A percentile compares a stretch with the other conserved stretches of the same genome.
These are phyloP conservation scores for Oidium heveae DNA, from an alignment of 2,329 filamentous ascomycete genomes.

Conservation along the genomic window DNA sequence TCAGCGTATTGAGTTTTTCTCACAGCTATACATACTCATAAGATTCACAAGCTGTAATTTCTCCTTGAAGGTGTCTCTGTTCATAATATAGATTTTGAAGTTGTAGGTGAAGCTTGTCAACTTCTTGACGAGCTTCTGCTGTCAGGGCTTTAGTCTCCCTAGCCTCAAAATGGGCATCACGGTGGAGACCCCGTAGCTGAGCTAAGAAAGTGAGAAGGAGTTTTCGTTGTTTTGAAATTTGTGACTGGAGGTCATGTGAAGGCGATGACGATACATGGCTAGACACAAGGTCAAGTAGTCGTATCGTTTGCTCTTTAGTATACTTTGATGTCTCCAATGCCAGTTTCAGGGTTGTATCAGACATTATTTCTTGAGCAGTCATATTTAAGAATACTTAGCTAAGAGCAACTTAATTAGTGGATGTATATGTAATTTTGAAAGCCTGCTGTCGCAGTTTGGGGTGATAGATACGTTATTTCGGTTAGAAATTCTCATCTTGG, in stretches of 20 bases:
- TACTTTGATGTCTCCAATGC: conserved; percentile 50
- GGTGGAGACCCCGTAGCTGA: conserved; percentile 59
- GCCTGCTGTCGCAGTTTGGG: too few relatives aligned
- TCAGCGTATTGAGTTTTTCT: too few relatives aligned
- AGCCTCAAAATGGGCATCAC: conserved; percentile 54
- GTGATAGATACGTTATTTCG: too few relatives aligned
- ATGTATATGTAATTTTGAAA: too few relatives aligned
- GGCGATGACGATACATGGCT: conserved; percentile 20
- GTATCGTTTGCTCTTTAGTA: conserved; percentile 45
- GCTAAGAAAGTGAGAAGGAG: conserved; percentile 54
- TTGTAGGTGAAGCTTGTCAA: conserved; percentile 75
- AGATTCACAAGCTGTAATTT: conserved; percentile 73
- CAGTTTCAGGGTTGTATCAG: conserved; percentile 36
- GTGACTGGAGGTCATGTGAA: conserved; percentile 24
- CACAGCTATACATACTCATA: conserved; percentile 44
- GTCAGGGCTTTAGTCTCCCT: conserved; percentile 71
- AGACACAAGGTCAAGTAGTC: conserved; percentile 37
- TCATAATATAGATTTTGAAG: conserved; percentile 95
- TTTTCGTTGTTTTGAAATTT: conserved; percentile 54
- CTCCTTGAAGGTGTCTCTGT: conserved; percentile 67
- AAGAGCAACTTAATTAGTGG: too few relatives aligned
- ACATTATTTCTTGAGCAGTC: conserved; percentile 32
- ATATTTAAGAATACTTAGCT: conserved; percentile 14
- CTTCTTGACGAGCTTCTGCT: conserved; percentile 67
- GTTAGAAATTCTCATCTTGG: too few relatives aligned